Evolutionary conservation across 305 asterid species (phyloP).

Genomic region (Rubia peregrina): DNA sequence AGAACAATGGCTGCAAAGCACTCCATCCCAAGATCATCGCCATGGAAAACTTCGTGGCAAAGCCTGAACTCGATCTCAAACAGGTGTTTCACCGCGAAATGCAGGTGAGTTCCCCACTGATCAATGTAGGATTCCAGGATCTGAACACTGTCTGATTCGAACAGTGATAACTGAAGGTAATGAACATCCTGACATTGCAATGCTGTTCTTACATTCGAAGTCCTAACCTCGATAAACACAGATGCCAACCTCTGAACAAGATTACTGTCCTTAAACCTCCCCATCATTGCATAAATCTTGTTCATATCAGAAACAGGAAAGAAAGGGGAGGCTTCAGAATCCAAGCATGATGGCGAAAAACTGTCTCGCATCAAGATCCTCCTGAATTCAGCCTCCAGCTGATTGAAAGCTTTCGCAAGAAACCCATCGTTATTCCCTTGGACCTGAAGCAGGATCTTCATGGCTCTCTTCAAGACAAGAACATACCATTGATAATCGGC

Average conservation of each 20-base stretch:
- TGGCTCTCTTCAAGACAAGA: conserved; percentile 29
- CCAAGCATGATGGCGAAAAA: conserved; percentile 13
- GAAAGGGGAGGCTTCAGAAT: conserved; percentile 8
- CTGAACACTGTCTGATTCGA: conserved; percentile 52
- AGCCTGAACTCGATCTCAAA: conserved; percentile 50
- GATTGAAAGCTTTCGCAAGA: conserved; percentile 32
- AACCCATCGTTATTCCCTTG: conserved; percentile 29
- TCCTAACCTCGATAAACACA: conserved; percentile 43
- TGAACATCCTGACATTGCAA: conserved; percentile 32
- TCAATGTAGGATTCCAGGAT: conserved; percentile 39
- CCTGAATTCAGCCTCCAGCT: conserved; percentile 50
- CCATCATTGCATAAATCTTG: conserved; percentile 46
- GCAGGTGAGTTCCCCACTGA: conserved; percentile 65
- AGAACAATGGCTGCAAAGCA: conserved; percentile 55
- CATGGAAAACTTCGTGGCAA: conserved; percentile 42
- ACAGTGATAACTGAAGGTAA: conserved; percentile 46
- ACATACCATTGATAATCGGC: conserved; percentile 28
- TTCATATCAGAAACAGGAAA: conserved; percentile 24
- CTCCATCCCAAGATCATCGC: conserved; percentile 35
- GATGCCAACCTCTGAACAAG: conserved; percentile 45
- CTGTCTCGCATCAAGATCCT: conserved; percentile 25
- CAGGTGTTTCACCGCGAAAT: conserved; percentile 46
- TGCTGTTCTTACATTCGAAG: conserved; percentile 35
- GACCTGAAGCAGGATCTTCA: conserved; percentile 39
- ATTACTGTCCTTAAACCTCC: conserved; percentile 35